These are phyloP conservation scores for Iris pallida DNA, from an alignment of 116 monocot species.

Conservation along the genomic window DNA sequence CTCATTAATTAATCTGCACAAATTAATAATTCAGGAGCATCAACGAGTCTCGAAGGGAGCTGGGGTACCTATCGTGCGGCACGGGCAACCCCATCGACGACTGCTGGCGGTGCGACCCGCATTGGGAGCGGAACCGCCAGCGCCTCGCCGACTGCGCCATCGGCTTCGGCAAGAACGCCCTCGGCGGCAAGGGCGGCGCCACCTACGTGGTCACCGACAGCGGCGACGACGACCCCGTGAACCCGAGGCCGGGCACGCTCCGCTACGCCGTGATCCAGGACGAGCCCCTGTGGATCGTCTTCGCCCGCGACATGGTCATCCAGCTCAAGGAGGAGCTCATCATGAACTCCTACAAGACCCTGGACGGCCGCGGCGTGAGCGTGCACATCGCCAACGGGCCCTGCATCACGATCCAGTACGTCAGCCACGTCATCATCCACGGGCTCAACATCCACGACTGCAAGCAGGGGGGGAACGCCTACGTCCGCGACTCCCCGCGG, in stretches of 20 bases:
- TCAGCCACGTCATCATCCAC: slow-evolving; percentile 30
- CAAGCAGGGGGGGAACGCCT: slow-evolving; percentile 29
- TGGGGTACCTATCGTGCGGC: slow-evolving; percentile 29
- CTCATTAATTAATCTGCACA: no score
- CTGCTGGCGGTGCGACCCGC: slow-evolving; percentile 38
- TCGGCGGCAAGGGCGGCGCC: slow-evolving; percentile 23
- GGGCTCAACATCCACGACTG: slow-evolving; percentile 38
- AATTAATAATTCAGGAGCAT: slow-evolving; percentile 11
- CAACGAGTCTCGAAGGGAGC: slow-evolving; percentile 9
- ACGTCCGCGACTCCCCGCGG: slow-evolving; percentile 33
- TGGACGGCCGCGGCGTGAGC: slow-evolving; percentile 36
- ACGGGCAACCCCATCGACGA: slow-evolving; percentile 41
- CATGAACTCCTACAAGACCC: slow-evolving; percentile 33
- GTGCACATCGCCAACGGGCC: slow-evolving; percentile 36
- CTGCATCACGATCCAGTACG: slow-evolving; percentile 40
- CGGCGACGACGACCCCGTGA: slow-evolving; percentile 32
- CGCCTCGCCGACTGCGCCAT: slow-evolving; percentile 40
- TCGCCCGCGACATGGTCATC: slow-evolving; percentile 40
- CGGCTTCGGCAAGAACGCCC: slow-evolving; percentile 34
- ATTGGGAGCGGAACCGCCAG: slow-evolving; percentile 33
- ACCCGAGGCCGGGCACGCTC: slow-evolving; percentile 33
- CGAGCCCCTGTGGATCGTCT: slow-evolving; percentile 40
- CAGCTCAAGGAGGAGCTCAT: slow-evolving; percentile 33
- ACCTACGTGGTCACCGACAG: slow-evolving; percentile 28
- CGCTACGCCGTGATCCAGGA: slow-evolving; percentile 32